phyloP scores from a whole-genome alignment of 2,329 filamentous ascomycete genomes.

The Fusarium nisikadoi region DNA sequence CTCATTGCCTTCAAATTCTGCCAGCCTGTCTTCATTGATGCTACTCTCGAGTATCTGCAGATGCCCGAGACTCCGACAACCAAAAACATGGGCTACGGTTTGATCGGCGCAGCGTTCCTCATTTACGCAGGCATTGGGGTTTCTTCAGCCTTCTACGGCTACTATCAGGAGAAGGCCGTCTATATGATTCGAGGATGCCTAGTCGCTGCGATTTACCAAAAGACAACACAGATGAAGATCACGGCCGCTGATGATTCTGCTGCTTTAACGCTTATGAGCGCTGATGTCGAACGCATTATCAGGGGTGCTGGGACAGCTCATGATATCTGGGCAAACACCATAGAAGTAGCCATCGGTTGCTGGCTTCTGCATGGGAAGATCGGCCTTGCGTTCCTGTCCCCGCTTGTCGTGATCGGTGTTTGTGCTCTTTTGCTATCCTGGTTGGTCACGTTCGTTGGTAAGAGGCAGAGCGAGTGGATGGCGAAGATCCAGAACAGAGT shows the following conservation, averaged over 20 bases:
- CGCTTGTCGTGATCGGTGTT: constrained; percentile 55
- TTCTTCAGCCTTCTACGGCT: constrained; percentile 53
- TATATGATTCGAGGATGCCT: constrained; percentile 50
- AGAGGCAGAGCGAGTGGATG: constrained; percentile 52
- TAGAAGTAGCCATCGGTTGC: constrained; percentile 57
- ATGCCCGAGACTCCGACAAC: constrained; percentile 22
- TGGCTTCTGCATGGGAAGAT: constrained; percentile 60
- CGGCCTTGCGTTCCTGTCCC: constrained; percentile 59
- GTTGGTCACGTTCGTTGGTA: constrained; percentile 27
- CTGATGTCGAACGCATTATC: constrained; percentile 57
- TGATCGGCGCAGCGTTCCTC: constrained; percentile 54
- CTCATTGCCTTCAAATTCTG: constrained; percentile 55
- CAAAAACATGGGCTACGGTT: constrained; percentile 51
- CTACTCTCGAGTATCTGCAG: constrained; percentile 50
- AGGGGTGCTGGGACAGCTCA: constrained; percentile 51
- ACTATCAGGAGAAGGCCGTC: constrained; percentile 50
- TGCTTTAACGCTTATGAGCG: constrained; percentile 59
- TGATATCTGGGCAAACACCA: constrained; percentile 53
- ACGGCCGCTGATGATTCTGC: constrained; percentile 52
- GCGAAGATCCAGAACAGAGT: constrained; percentile 49
- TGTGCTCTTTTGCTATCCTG: constrained; percentile 34
- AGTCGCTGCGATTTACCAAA: constrained; percentile 48
- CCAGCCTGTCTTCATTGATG: constrained; percentile 56
- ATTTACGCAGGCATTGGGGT: constrained; percentile 56
- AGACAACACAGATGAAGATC: constrained; percentile 48